Conservation (phyloP, 2,329 filamentous ascomycete species). For the Aspergillus piperis region DNA sequence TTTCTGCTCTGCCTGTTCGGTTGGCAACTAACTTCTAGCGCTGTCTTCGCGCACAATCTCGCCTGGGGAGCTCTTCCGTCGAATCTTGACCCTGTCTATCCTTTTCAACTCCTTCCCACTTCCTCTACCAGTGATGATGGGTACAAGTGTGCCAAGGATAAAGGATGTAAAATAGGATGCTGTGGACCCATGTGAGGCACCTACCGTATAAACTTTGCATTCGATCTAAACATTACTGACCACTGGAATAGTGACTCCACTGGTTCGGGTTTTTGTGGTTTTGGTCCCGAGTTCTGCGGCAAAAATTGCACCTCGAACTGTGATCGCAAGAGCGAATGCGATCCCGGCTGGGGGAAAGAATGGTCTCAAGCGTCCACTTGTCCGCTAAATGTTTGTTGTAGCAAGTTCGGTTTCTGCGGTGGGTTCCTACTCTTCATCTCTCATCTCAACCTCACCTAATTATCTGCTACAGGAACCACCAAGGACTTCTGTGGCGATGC, state of each 20-base stretch:
- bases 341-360: conserved; percentile 25
- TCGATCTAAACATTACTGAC: background rate
- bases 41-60: background rate
- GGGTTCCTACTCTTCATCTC: background rate
- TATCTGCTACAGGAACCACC: conserved; percentile 8
- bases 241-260: conserved; percentile 8
- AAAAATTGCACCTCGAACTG: conserved; percentile 21
- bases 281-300: conserved; percentile 17
- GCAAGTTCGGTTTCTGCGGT: conserved; percentile 10
- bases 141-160: conserved; percentile 10
- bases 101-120: background rate
- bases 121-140: background rate
- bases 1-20: background rate
- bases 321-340: conserved; percentile 27
- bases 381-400: conserved; percentile 6
- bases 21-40: background rate
- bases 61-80: background rate
- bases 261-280: conserved; percentile 16
- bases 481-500: conserved; percentile 10
- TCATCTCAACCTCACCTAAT: background rate
- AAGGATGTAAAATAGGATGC: conserved; percentile 12
- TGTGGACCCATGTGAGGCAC: conserved; percentile 8
- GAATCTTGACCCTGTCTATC: background rate
- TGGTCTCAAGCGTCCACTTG: conserved; percentile 5
- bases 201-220: background rate